Evolutionary conservation across 129 eudicot genomes (phyloP).

Genomic region (Calendula officinalis): DNA sequence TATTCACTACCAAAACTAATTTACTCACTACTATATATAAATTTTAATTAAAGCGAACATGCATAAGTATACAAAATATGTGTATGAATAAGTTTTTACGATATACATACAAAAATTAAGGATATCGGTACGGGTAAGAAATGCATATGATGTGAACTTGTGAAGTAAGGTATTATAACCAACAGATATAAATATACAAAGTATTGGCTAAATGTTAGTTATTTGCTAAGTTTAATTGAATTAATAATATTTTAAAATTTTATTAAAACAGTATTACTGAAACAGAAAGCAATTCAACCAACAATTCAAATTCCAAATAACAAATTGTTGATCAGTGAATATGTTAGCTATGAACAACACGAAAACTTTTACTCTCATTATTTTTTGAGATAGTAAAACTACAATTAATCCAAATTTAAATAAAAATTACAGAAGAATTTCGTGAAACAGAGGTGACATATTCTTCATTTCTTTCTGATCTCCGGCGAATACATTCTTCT

Average conservation of each 20-base stretch:
- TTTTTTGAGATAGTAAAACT: slow-evolving; percentile 24
- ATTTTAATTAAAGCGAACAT: too few species aligned
- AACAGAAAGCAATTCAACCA: neutral
- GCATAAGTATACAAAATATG: too few species aligned
- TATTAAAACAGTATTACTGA: neutral
- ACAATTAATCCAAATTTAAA: slow-evolving; percentile 6
- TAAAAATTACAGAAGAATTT: neutral
- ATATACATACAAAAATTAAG: too few species aligned
- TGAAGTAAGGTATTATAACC: neutral
- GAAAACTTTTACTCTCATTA: slow-evolving; percentile 16
- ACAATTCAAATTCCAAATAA: neutral
- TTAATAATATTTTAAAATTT: too few species aligned
- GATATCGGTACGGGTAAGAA: neutral
- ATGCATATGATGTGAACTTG: slow-evolving; percentile 19
- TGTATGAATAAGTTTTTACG: too few species aligned
- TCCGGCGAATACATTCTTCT: slow-evolving; percentile 13
- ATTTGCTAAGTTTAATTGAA: too few species aligned
- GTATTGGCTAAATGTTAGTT: too few species aligned
- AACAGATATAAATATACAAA: too few species aligned
- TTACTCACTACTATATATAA: too few species aligned
- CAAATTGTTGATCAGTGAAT: neutral
- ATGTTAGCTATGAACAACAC: neutral
- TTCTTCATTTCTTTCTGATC: slow-evolving; percentile 7
- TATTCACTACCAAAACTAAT: too few species aligned
- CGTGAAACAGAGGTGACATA: neutral